phyloP scores from a whole-genome alignment of 2,329 filamentous ascomycete genomes.

The Fusarium sp. region DNA sequence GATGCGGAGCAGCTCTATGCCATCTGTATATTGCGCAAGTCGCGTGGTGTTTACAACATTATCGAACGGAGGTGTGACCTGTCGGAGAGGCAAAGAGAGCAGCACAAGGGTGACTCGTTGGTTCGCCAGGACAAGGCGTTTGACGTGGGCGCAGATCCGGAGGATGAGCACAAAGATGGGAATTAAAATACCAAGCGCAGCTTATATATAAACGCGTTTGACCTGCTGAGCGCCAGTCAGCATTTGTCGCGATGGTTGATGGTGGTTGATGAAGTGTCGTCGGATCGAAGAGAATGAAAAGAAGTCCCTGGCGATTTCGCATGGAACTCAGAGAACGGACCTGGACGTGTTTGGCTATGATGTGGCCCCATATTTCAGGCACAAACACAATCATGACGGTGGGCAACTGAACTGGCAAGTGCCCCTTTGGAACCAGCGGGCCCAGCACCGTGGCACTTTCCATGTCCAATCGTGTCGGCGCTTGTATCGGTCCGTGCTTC shows the following conservation, averaged over 20 bases:
- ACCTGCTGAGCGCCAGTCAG: constrained; percentile 36
- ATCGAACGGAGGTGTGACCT: constrained; percentile 41
- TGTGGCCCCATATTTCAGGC: constrained; percentile 48
- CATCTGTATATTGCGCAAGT: constrained; percentile 42
- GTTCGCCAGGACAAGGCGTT: constrained; percentile 23
- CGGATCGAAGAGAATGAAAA: constrained; percentile 45
- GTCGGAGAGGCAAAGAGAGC: constrained; percentile 36
- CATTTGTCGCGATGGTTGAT: constrained; percentile 43
- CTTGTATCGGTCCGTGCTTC: constrained; percentile 44
- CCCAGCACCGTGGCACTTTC: constrained; percentile 18
- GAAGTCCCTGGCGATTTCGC: constrained; percentile 38
- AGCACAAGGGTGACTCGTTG: constrained; percentile 35
- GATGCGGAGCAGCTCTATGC: constrained; percentile 32
- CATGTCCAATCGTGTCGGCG: constrained; percentile 38
- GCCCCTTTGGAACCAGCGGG: constrained; percentile 22
- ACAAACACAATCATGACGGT: constrained; percentile 36
- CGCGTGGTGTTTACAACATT: constrained; percentile 49
- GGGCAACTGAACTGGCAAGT: constrained; percentile 4
- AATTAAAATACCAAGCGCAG: constrained; percentile 27
- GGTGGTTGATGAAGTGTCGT: constrained; percentile 47
- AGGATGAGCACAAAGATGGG: constrained; percentile 27
- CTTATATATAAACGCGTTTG: constrained; percentile 35
- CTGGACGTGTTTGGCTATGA: constrained; percentile 30
- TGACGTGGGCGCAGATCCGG: constrained; percentile 19
- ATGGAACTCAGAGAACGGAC: constrained; percentile 34